Conservation (phyloP, 352 stramenopile species). For the Stramenopiles sp. region DNA sequence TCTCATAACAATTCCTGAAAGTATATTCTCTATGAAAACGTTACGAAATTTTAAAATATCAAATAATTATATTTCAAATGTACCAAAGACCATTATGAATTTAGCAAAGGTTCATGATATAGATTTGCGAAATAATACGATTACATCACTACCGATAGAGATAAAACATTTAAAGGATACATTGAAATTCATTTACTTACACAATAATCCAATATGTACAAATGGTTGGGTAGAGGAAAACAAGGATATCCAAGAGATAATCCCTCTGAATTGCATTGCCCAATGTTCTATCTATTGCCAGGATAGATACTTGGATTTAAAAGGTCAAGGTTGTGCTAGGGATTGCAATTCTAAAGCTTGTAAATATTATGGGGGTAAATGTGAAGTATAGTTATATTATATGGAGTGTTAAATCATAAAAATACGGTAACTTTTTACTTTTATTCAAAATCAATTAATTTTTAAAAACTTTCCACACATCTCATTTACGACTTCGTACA, state of each 20-base stretch:
- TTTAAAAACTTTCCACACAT: no score
- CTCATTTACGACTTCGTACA: no score
- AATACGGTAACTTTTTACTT: no score
- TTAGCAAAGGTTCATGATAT: background rate
- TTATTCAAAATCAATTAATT: no score
- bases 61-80: background rate
- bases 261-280: background rate
- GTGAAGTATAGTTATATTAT: no score
- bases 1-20: background rate
- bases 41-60: background rate
- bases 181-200: background rate
- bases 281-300: background rate
- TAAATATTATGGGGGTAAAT: background rate
- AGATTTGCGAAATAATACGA: background rate
- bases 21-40: background rate
- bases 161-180: background rate
- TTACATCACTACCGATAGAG: background rate
- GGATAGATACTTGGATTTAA: background rate
- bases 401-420: slow-evolving; percentile 6
- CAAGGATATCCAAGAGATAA: background rate
- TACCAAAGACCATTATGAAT: background rate
- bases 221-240: background rate
- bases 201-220: background rate
- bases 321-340: background rate
- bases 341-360: background rate